phyloP scores from a whole-genome alignment of 805 yeast genomes.

The Teunomyces panamensis region DNA sequence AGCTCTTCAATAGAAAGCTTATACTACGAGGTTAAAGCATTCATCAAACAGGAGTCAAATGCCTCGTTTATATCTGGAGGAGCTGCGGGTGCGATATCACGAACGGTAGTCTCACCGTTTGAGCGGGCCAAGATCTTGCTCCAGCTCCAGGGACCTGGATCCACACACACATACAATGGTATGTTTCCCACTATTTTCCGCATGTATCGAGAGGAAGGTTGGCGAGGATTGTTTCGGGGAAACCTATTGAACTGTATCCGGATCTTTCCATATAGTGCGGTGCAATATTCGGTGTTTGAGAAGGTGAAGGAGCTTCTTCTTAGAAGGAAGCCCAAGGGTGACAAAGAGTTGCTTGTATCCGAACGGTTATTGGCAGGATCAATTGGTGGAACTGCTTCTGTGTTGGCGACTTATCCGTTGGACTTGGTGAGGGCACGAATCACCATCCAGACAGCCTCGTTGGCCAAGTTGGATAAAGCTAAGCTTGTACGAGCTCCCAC shows the following conservation, averaged over 20 bases:
- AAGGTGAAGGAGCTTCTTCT: slow-evolving; percentile 44
- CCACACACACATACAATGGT: slow-evolving; percentile 57
- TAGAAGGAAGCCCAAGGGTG: slow-evolving; percentile 19
- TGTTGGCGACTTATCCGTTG: slow-evolving; percentile 83
- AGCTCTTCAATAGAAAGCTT: neutral
- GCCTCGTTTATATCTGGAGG: slow-evolving; percentile 74
- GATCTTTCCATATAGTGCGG: slow-evolving; percentile 91
- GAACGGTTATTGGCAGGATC: slow-evolving; percentile 77
- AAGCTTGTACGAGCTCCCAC: slow-evolving; percentile 64
- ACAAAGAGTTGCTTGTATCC: slow-evolving; percentile 39
- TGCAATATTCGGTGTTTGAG: slow-evolving; percentile 86
- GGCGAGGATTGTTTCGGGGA: slow-evolving; percentile 85
- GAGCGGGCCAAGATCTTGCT: slow-evolving; percentile 90
- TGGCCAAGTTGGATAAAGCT: slow-evolving; percentile 47
- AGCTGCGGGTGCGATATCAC: slow-evolving; percentile 71
- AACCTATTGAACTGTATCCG: slow-evolving; percentile 87
- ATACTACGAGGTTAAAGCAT: slow-evolving; percentile 13
- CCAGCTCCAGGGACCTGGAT: slow-evolving; percentile 75
- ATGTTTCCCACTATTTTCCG: slow-evolving; percentile 68
- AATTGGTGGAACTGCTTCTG: slow-evolving; percentile 76
- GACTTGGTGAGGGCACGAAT: slow-evolving; percentile 89
- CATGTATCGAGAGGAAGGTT: slow-evolving; percentile 90
- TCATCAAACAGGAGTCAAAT: slow-evolving; percentile 47
- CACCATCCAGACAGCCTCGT: slow-evolving; percentile 79
- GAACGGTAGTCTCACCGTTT: slow-evolving; percentile 92